phyloP scores from a whole-genome alignment of 441 rosid genomes.

The Pelargonium citronellum region DNA sequence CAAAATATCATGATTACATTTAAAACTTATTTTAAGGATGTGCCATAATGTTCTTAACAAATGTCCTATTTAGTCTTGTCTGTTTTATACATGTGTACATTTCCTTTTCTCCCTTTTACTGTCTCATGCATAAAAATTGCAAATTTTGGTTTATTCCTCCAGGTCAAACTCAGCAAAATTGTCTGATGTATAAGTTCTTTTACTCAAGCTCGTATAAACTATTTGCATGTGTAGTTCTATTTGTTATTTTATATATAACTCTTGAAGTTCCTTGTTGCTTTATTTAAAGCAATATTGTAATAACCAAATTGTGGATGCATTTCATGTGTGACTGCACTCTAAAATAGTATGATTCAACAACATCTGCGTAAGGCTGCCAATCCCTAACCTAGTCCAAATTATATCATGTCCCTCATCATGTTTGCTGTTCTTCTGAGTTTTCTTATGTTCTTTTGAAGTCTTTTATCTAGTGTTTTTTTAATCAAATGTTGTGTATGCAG shows the following conservation, averaged over 20 bases:
- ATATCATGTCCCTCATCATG: background rate
- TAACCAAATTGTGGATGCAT: background rate
- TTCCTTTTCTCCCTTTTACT: background rate
- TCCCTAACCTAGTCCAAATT: background rate
- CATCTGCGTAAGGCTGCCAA: background rate
- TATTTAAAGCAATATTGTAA: background rate
- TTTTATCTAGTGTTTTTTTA: constrained; percentile 15
- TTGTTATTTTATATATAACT: background rate
- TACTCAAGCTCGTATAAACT: background rate
- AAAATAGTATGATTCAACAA: background rate
- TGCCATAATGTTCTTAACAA: background rate
- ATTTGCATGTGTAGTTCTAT: background rate
- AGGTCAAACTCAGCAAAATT: background rate
- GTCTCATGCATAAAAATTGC: background rate
- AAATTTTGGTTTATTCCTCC: background rate
- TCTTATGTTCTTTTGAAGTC: constrained; percentile 11
- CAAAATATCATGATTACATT: background rate
- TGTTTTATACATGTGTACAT: background rate
- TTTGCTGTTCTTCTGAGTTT: background rate
- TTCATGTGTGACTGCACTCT: background rate
- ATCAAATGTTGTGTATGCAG: constrained; percentile 37
- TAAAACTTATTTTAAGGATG: background rate
- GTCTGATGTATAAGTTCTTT: background rate
- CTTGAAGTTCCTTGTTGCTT: background rate
- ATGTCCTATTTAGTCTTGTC: background rate